These are phyloP conservation scores for Chaetomiaceae sp. DNA, from an alignment of 2,329 filamentous ascomycete species.

Conservation along the genomic window DNA sequence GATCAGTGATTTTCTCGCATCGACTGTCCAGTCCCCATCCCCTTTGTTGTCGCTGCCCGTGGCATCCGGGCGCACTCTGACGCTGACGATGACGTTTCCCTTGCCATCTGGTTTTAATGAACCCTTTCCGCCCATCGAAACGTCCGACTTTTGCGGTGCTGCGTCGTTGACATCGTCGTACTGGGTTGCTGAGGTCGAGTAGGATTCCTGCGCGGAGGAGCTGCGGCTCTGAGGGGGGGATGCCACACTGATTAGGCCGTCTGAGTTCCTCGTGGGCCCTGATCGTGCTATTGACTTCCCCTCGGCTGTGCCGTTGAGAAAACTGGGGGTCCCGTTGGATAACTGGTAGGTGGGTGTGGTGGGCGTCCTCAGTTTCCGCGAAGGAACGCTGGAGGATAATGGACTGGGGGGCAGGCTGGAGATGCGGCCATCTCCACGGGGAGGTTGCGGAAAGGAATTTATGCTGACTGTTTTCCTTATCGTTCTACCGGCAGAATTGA, in stretches of 20 bases:
- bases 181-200: slow-evolving; percentile 83
- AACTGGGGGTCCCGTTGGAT: slow-evolving; percentile 57
- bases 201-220: slow-evolving; percentile 88
- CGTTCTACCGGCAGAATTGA: slow-evolving; percentile 60
- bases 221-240: slow-evolving; percentile 85
- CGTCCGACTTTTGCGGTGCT: slow-evolving; percentile 32
- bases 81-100: slow-evolving; percentile 93
- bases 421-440: slow-evolving; percentile 57
- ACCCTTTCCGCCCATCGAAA: slow-evolving; percentile 39
- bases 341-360: slow-evolving; percentile 51
- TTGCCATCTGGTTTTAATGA: slow-evolving; percentile 65
- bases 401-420: slow-evolving; percentile 60
- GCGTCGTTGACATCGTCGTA: slow-evolving; percentile 73
- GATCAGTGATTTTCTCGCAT: slow-evolving; percentile 75
- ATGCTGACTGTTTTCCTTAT: slow-evolving; percentile 89
- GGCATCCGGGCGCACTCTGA: slow-evolving; percentile 82
- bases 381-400: slow-evolving; percentile 48
- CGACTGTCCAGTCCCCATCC: slow-evolving; percentile 88
- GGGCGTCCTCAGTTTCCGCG: slow-evolving; percentile 52
- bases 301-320: slow-evolving; percentile 75
- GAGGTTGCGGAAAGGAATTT: slow-evolving; percentile 87
- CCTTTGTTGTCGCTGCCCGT: slow-evolving; percentile 56
- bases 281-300: slow-evolving; percentile 64
- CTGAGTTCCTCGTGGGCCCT: slow-evolving; percentile 61
- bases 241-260: slow-evolving; percentile 69